Base-by-base conservation (phyloP, 2,329 filamentous ascomycete species). In the Penicillium sp. region DNA sequence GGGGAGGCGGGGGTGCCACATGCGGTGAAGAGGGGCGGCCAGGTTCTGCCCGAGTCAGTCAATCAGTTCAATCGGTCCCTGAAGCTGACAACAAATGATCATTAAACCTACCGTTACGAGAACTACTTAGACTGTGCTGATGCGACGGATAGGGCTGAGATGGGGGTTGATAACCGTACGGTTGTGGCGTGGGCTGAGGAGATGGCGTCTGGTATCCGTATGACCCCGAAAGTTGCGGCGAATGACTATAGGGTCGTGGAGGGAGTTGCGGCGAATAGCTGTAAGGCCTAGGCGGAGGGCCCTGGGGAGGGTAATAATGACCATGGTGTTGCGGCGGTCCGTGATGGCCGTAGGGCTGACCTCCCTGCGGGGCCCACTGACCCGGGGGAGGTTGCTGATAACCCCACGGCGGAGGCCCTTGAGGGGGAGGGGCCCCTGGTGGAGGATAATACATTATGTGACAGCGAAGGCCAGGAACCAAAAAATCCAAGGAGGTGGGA, bases 1-100 rank as follows among this genome's bases (percentile, higher is more conserved):
- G 70, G 20, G 89, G 87, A 9, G 89, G 89, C 43, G 86, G 82
- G 6, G 86, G 84, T 45, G 89, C 89, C 8, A 81, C 82, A 61
- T 73, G 73, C 49, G 80, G 80, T 62, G 84, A 55, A 26, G 51
- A 54, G 42, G 84, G 59, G 82, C 84, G 62, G 84, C 82, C 57
- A 74, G 74, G 73, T 81, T 85, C 61, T 72, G 18, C 20, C 25
- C 8, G 6, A 33, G 31, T 27, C 18, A 29, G 53, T 63, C 46
- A 63, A 43, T 42, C 25, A 15, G 23, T 23, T 63, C 46, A 63
- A 43, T 42, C 25, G 20, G 23, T 23, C 27, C 4, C 18, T 37
- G 18, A 11, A 45, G 20, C 4, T n/a, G 5, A 20, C 4, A 6
- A 37, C 23, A 7, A 4, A 35, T 33, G 20, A 5, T 9, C 0